Evolutionary conservation across 2,329 filamentous ascomycete genomes (phyloP), one percentile per base, ranked within the genome.

Genomic region (Penicillium sp.): DNA sequence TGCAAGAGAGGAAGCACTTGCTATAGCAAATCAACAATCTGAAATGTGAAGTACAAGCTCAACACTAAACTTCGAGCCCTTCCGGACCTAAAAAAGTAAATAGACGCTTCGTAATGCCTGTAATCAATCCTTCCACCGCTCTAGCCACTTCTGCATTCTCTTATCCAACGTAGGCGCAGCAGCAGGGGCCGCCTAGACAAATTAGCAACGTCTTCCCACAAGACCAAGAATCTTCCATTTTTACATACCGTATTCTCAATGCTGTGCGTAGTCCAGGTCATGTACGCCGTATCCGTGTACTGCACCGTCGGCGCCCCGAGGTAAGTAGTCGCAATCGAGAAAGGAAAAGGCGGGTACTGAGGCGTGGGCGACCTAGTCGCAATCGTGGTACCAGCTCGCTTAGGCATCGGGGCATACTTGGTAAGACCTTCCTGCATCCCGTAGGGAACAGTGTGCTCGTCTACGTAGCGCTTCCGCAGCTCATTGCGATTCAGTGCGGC

Each of bases 321-420:
- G 55, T 75, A 81, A 1, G 82, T 77, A 6, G 75, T 82, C 2
- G 84, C 85, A 61, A 86, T 77, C 4, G 69, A 71, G 55, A 81
- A 84, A 9, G 78, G 73, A 64, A 84, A 87, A 3, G 84, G 85
- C 1, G 86, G 83, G 66, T 81, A 83, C 63, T 83, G 73, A 7
- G 81, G 81, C 44, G 76, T 79, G 14, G 77, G 74, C 5, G 74
- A 75, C 65, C 81, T 84, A 39, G 79, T 78, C 2, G 83, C 85
- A 60, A 88, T 86, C 66, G 83, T 84, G 5, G 82, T 86, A 11
- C 80, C 79, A 2, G 85, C 85, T n/a, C 81, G 75, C 52, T 80
- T 80, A 60, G 86, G 83, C 82, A 86, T 85, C 1, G 86, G 85
- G 13, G 85, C 86, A 70, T 85, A 88, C 67, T 81, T 82, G 4